Conservation (phyloP, 2,329 filamentous ascomycete genomes). For the Phaeosphaeriaceae sp. region DNA sequence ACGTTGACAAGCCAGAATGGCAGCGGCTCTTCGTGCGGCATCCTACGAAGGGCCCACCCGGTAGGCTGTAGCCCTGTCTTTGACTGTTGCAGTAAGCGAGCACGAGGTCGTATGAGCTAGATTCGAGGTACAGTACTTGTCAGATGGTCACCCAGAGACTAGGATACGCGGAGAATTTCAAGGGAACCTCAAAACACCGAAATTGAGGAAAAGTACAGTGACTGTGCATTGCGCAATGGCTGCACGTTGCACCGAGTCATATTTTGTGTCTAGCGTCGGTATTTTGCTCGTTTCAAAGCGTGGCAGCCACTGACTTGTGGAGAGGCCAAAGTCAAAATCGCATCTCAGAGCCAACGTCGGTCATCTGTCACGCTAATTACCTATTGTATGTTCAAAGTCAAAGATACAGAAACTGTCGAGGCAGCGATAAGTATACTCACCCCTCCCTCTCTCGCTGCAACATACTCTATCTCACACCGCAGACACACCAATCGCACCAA, state of each 20-base stretch:
- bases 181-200: conserved; percentile 2
- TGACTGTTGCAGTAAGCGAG: not conserved
- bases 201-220: conserved; percentile 8
- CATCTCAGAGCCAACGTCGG: no score
- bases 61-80: not conserved
- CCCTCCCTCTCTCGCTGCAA: no score
- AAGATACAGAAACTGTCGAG: no score
- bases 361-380: no score
- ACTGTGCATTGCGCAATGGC: conserved; percentile 15
- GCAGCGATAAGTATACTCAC: no score
- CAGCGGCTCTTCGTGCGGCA: conserved; percentile 42
- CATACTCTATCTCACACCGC: not conserved
- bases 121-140: not conserved
- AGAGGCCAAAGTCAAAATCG: no score
- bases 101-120: not conserved
- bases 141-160: not conserved
- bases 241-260: conserved; percentile 19
- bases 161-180: conserved; percentile 3
- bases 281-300: conserved; percentile 12
- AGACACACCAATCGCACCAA: not conserved
- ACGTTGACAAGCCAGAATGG: conserved; percentile 89
- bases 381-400: no score
- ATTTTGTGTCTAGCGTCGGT: conserved; percentile 16
- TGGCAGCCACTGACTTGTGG: no score
- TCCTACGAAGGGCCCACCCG: no score